Base-by-base conservation (phyloP, 768 basidiomycete genomes). In the Boletus reticuloceps region DNA sequence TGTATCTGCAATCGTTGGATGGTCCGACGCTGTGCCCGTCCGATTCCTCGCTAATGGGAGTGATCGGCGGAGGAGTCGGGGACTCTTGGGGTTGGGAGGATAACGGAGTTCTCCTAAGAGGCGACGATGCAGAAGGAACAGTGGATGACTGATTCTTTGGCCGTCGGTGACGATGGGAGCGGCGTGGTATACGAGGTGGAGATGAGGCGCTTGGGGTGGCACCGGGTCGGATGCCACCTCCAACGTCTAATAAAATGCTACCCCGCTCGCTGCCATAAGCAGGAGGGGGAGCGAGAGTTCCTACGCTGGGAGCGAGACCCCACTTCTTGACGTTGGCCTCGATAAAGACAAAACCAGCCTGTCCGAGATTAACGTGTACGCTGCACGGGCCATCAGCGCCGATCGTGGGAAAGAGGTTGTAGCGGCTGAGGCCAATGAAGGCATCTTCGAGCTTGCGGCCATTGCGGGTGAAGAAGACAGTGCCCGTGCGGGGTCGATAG, bases 301-400 rank as follows among this genome's bases (percentile, higher is more conserved):
- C 97, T 14, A 95, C 88, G 69, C 94, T 97, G 9, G 97, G 97
- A 34, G 97, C 97, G 32, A 98, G 74, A 17, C 97, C 97, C 97
- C 97, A 99, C 70, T 98, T 98, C 81, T 99, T 99, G 58, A 99
- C 97, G 68, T 99, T 98, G 34, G 97, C 97, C 74, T 99, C 97
- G 65, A 99, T 98, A 64, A 97, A 98, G 38, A 98, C 97, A 69
- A 99, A 99, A 6, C 97, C 97, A 6, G 92, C 88, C 73, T 98
- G 97, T 9, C 97, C 97, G 14, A 99, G 82, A 70, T 99, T 99
- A 66, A 98, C 91, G 64, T 99, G 97, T 9, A 99, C 86, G 59
- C 89, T 95, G 71, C 94, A 96, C 6, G 96, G 91, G 0, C 96
- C 95, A 66, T 96, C 92, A 17, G 96, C 94, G 44, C 96, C 97